Conservation (phyloP, 352 stramenopile genomes). For the Globisporangium lucens region DNA sequence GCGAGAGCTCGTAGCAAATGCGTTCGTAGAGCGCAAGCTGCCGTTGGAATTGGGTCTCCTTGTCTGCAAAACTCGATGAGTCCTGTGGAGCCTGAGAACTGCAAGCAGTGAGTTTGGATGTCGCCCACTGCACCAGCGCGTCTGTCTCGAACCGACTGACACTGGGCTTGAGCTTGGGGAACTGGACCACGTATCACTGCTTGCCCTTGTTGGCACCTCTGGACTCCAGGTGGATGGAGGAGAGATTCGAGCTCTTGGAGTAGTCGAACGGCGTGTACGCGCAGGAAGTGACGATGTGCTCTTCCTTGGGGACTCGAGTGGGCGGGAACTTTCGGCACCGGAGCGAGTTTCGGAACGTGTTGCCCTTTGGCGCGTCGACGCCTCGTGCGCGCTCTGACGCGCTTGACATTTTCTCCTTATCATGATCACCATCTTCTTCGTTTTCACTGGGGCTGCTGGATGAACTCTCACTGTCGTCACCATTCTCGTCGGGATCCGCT, state of each 20-base stretch:
- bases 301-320: slow-evolving; percentile 27
- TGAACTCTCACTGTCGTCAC: not conserved
- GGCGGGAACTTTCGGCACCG: slow-evolving; percentile 39
- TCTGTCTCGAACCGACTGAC: slow-evolving; percentile 27
- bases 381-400: not conserved
- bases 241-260: slow-evolving; percentile 17
- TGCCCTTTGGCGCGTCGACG: slow-evolving; percentile 7
- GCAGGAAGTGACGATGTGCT: slow-evolving; percentile 27
- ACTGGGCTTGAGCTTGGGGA: slow-evolving; percentile 33
- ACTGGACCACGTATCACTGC: slow-evolving; percentile 40
- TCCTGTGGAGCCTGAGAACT: not conserved
- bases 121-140: slow-evolving; percentile 34
- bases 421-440: not conserved
- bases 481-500: not conserved
- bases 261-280: slow-evolving; percentile 37
- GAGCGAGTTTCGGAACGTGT: slow-evolving; percentile 36
- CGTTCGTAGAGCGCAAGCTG: slow-evolving; percentile 30
- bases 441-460: slow-evolving; percentile 2
- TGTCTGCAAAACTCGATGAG: not conserved
- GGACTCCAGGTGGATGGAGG: slow-evolving; percentile 20
- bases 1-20: slow-evolving; percentile 41
- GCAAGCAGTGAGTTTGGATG: slow-evolving; percentile 11
- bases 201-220: slow-evolving; percentile 16
- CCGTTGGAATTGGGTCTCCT: slow-evolving; percentile 17
- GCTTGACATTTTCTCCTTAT: not conserved